Percentiles rank a stretch among this genome's conserved stretches.
These are phyloP conservation scores for Fusarium subtropicale DNA, from an alignment of 2,329 filamentous ascomycete genomes.

Conservation along the genomic window DNA sequence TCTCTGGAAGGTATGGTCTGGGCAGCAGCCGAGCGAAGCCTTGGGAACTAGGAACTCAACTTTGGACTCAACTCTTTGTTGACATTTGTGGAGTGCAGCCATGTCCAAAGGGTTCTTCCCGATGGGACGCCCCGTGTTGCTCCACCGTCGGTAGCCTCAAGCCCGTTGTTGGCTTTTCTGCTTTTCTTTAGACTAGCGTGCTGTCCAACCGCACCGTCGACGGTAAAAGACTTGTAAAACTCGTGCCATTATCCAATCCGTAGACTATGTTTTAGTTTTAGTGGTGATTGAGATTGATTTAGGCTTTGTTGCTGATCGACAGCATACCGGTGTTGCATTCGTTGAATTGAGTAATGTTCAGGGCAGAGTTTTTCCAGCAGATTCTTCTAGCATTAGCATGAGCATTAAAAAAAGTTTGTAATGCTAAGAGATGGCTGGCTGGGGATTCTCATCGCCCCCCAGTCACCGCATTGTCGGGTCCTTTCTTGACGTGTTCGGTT, in stretches of 20 bases:
- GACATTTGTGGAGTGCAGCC: conserved; percentile 43
- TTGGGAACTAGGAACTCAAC: conserved; percentile 7
- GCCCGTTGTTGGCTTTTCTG: conserved; percentile 27
- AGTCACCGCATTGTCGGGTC: conserved; percentile 28
- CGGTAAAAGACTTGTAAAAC: conserved; percentile 23
- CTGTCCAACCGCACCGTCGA: conserved; percentile 27
- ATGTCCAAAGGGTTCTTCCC: conserved; percentile 46
- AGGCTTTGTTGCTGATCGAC: conserved; percentile 24
- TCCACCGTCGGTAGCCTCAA: conserved; percentile 40
- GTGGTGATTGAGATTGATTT: conserved; percentile 23
- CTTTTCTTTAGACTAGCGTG: conserved; percentile 19
- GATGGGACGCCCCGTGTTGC: conserved; percentile 44
- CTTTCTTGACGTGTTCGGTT: conserved; percentile 35
- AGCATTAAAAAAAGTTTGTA: conserved; percentile 6
- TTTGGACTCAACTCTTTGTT: conserved; percentile 12
- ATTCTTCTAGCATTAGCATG: neutral
- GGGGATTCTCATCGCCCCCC: conserved; percentile 8
- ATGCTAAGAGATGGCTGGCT: conserved; percentile 8
- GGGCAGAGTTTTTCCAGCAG: conserved; percentile 4
- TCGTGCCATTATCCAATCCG: neutral
- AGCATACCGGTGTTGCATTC: neutral
- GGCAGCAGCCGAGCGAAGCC: conserved; percentile 1
- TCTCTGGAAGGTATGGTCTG: conserved; percentile 14
- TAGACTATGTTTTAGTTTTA: conserved; percentile 5
- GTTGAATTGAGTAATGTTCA: conserved; percentile 5